phyloP scores from a whole-genome alignment of 2,329 filamentous ascomycete genomes.

The Calonectria hongkongensis region DNA sequence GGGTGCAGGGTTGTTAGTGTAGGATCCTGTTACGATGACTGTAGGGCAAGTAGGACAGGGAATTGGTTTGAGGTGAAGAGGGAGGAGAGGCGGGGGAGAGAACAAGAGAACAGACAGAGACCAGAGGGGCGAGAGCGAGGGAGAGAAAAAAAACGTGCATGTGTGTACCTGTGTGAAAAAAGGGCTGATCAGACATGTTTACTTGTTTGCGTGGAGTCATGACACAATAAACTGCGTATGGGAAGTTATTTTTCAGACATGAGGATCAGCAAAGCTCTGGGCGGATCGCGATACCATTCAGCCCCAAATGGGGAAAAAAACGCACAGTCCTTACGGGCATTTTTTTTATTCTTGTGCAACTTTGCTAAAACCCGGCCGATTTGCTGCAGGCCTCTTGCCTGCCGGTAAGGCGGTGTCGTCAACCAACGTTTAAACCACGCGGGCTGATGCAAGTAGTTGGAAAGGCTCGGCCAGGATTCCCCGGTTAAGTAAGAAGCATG shows the following conservation, averaged over 20 bases:
- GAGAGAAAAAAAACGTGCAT: too few species aligned
- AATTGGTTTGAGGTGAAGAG: conserved; percentile 48
- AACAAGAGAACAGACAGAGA: too few species aligned
- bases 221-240: conserved; percentile 3
- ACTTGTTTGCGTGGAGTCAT: conserved; percentile 28
- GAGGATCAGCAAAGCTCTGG: background rate
- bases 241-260: conserved; percentile 12
- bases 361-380: background rate
- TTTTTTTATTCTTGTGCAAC: conserved; percentile 1
- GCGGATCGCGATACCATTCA: conserved; percentile 5
- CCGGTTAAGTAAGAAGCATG: conserved; percentile 24
- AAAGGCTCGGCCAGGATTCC: conserved; percentile 24
- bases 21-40: conserved; percentile 37
- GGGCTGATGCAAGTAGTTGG: conserved; percentile 4
- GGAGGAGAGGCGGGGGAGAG: conserved; percentile 37
- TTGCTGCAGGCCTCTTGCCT: conserved; percentile 14
- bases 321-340: background rate
- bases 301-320: background rate
- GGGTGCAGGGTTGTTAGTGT: background rate
- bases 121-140: too few species aligned
- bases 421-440: conserved; percentile 17
- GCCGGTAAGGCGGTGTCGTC: conserved; percentile 7
- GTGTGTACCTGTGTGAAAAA: background rate
- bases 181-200: conserved; percentile 34
- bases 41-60: conserved; percentile 39